A percentile compares a stretch with the other conserved stretches of the same genome.
Evolutionary conservation across 805 yeast species (phyloP).

Genomic region (Groenewaldozyma tartarivorans): DNA sequence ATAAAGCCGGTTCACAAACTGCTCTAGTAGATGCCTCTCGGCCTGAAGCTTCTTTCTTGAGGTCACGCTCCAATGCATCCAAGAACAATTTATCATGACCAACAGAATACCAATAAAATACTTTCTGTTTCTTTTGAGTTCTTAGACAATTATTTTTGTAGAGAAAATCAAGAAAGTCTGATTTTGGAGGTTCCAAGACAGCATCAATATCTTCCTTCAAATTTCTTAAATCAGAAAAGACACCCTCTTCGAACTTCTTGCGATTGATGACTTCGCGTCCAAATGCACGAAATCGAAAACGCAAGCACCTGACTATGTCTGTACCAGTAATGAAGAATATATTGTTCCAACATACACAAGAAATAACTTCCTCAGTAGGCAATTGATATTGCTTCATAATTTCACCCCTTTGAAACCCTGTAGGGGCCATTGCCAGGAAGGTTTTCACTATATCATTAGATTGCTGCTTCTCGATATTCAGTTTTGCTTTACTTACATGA

Average conservation of each 20-base stretch:
- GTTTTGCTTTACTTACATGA: background rate
- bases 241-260: slow-evolving; percentile 94
- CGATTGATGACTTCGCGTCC: slow-evolving; percentile 79
- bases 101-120: slow-evolving; percentile 92
- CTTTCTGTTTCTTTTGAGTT: slow-evolving; percentile 95
- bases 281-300: slow-evolving; percentile 79
- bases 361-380: slow-evolving; percentile 83
- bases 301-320: slow-evolving; percentile 86
- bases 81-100: slow-evolving; percentile 87
- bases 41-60: slow-evolving; percentile 57
- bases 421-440: slow-evolving; percentile 89
- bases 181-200: slow-evolving; percentile 75
- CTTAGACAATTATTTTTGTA: slow-evolving; percentile 80
- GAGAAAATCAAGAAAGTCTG: slow-evolving; percentile 72
- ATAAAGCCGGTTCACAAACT: slow-evolving; percentile 64
- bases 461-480: background rate
- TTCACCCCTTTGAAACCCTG: slow-evolving; percentile 84
- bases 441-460: background rate
- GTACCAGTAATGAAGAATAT: slow-evolving; percentile 89
- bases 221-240: slow-evolving; percentile 81
- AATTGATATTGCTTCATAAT: slow-evolving; percentile 76
- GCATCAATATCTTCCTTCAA: slow-evolving; percentile 79
- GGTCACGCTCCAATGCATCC: slow-evolving; percentile 87
- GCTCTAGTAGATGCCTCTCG: slow-evolving; percentile 68
- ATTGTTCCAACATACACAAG: slow-evolving; percentile 91